Base-by-base conservation (phyloP, 2,329 filamentous ascomycete species). In the Metarhizium humberi region DNA sequence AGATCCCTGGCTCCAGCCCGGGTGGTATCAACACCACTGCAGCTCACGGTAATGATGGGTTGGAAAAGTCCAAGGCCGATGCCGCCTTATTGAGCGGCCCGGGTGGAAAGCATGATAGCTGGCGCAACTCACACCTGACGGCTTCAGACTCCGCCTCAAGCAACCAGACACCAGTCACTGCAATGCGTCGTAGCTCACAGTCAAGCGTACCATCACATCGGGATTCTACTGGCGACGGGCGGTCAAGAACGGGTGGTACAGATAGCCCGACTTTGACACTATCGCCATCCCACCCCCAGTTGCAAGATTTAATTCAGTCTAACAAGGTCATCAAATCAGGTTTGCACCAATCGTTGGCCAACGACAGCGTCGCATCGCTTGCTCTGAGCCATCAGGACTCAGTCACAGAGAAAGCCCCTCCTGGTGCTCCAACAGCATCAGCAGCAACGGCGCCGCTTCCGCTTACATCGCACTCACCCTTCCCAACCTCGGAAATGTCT, bases 201-300 rank as follows among this genome's bases (percentile, higher is more conserved):
- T 78, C 78, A 6, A 81, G 77, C 60, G 68, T 75, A 42, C 73
- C 75, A 48, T 82, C 79, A 3, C 71, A 71, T 29, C 69, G 74
- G 18, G 75, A 81, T 25, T 77, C 76, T 6, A 69, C 72, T 4
- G 72, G 77, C 65, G 62, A 66, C 45, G 55, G 52, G 68, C 73
- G 59, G 62, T 66, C 56, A 42, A 63, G 56, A 69, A 73, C 53
- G 68, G 47, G 66, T 62, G 70, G 64, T 7, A 69, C 67, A 16
- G 86, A 88, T 50, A 88, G 85, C 57, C 85, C 86, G n/a, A 81
- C 80, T 3, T 66, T 88, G 4, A 66, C 69, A 20, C 66, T 69
- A 16, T 79, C 78, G 2, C 66, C 73, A 8, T 79, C 80, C 1
- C 78, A 81, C 46, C 78, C 76, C 2, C 80, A 82, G 30, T 67